These are phyloP conservation scores for Chaetoceros tenuissimus DNA, from an alignment of 108 stramenopile genomes.

Conservation along the genomic window DNA sequence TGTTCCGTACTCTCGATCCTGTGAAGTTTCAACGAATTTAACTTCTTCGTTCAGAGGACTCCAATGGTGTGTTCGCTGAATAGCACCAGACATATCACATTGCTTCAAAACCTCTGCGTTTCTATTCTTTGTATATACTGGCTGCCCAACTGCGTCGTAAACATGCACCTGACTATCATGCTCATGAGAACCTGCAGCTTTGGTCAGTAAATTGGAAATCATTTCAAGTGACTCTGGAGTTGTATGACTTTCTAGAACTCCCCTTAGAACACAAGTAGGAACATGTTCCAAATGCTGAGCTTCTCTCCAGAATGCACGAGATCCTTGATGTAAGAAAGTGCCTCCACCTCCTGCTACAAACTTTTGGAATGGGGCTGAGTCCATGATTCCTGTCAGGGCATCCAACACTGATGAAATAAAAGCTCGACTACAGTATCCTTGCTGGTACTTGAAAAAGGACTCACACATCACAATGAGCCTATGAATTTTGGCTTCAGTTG, in stretches of 20 bases:
- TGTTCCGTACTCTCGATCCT: slow-evolving; percentile 50
- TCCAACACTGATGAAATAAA: slow-evolving; percentile 64
- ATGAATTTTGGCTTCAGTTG: slow-evolving; percentile 69
- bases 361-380: slow-evolving; percentile 79
- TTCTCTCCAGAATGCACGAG: slow-evolving; percentile 79
- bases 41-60: slow-evolving; percentile 79
- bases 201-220: slow-evolving; percentile 67
- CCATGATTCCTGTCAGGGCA: slow-evolving; percentile 43
- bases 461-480: slow-evolving; percentile 74
- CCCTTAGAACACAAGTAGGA: slow-evolving; percentile 72
- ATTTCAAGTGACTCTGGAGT: slow-evolving; percentile 83
- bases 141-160: slow-evolving; percentile 82
- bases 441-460: slow-evolving; percentile 84
- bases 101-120: slow-evolving; percentile 61
- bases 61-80: slow-evolving; percentile 74
- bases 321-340: slow-evolving; percentile 63
- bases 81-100: slow-evolving; percentile 37
- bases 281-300: slow-evolving; percentile 73
- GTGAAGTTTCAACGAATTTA: slow-evolving; percentile 55
- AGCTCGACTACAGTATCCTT: slow-evolving; percentile 77
- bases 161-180: slow-evolving; percentile 87
- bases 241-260: slow-evolving; percentile 77
- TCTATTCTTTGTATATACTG: slow-evolving; percentile 69
- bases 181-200: slow-evolving; percentile 72
- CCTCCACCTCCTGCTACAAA: slow-evolving; percentile 64